A percentile compares a stretch with the other conserved stretches of the same genome.
Conservation (phyloP, 1,139 yeast species). For the Pneumocystis jirovecii region DNA sequence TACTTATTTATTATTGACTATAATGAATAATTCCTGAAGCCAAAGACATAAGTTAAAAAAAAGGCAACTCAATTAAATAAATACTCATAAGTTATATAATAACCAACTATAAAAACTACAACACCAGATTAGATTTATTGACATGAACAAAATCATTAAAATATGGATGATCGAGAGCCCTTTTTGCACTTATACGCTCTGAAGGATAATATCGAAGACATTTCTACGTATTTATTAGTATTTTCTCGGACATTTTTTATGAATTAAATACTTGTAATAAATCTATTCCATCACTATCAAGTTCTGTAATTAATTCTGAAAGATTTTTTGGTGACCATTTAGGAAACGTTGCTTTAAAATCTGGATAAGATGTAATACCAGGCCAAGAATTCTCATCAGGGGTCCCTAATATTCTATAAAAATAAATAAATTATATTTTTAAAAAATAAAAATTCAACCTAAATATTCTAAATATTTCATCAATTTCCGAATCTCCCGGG, state of each 20-base stretch:
- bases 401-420: slow-evolving; percentile 40
- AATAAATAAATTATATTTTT: neutral
- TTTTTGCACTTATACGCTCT: slow-evolving; percentile 80
- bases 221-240: slow-evolving; percentile 23
- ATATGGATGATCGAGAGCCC: slow-evolving; percentile 83
- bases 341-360: slow-evolving; percentile 67
- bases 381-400: slow-evolving; percentile 97
- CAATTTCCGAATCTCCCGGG: slow-evolving; percentile 93
- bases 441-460: slow-evolving; percentile 41
- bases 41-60: neutral
- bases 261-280: slow-evolving; percentile 34
- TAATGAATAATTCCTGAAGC: neutral
- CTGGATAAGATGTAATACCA: slow-evolving; percentile 71
- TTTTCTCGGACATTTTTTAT: neutral
- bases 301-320: slow-evolving; percentile 57
- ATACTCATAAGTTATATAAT: neutral
- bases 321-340: slow-evolving; percentile 62
- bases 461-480: slow-evolving; percentile 76
- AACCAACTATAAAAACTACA: neutral
- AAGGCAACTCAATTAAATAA: neutral
- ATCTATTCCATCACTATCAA: slow-evolving; percentile 73
- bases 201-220: slow-evolving; percentile 88
- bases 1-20: neutral
- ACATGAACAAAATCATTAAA: slow-evolving; percentile 27
- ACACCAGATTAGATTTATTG: neutral